Evolutionary conservation across 1,139 yeast species (phyloP), one percentile per base, ranked within the genome.

Genomic region (Debaryomyces sp.): DNA sequence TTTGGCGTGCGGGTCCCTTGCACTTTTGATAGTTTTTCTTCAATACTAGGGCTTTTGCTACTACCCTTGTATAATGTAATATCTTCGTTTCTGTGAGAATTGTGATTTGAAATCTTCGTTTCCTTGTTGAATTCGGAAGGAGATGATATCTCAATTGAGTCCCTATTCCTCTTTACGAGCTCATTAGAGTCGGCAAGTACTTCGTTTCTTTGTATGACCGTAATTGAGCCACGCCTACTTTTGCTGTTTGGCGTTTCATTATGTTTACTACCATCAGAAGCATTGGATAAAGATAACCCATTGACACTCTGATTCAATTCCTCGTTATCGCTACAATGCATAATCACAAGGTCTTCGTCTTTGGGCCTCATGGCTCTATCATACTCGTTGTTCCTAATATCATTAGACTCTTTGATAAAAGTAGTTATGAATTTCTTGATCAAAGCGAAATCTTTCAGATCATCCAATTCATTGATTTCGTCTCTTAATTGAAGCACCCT

Each of bases 221-320:
- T 27, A 17, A 23, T 7, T 37, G 41, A 22, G 2, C 24, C 12
- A 23, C 18, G 5, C 5, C 21, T 13, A 10, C 30, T 22, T n/a
- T 13, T 24, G 5, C 29, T n/a, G 6, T 6, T 13, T 1, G 29
- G 26, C 5, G 30, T 13, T 3, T 24, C 30, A 13, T 10, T 23
- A 12, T 18, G 4, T 6, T 23, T 33, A 23, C 10, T 26, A 18
- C 10, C 12, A n/a, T 44, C 43, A 5, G 46, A 29, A n/a, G 26
- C 22, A 23, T 38, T 38, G 12, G 53, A 46, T 9, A 54, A 41
- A 4, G 48, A 42, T n/a, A 56, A 45, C 2, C 47, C 52, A 23
- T 50, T 46, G 1, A 57, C 61, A 24, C 59, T 54, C 18, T 42
- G 45, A 37, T 55, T 56, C 13, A 57, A 43, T 10, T 53, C 59